phyloP scores from a whole-genome alignment of 148 eudicot genomes.

The Selenicereus undatus region DNA sequence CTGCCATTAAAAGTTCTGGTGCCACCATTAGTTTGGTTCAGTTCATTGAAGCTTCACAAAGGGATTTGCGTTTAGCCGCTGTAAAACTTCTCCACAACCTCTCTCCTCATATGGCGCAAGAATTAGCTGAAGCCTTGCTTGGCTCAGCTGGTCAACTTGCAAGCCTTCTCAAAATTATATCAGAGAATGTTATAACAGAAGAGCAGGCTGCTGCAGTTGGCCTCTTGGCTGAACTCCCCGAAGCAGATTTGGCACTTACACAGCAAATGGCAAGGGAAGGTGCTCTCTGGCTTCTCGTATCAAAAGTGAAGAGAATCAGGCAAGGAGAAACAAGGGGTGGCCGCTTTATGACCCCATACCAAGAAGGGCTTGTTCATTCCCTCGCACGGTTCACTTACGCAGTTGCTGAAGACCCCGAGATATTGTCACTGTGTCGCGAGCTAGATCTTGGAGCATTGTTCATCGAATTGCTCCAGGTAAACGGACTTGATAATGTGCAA shows the following conservation, averaged over 20 bases:
- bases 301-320: conserved; percentile 48
- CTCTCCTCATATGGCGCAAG: conserved; percentile 69
- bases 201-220: conserved; percentile 85
- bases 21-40: conserved; percentile 81
- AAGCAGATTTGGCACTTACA: conserved; percentile 57
- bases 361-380: conserved; percentile 76
- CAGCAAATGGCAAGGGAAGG: conserved; percentile 58
- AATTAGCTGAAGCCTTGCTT: conserved; percentile 62
- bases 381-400: conserved; percentile 69
- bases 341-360: conserved; percentile 66
- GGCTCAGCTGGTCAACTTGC: conserved; percentile 77
- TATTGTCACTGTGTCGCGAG: conserved; percentile 53
- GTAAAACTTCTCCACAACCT: conserved; percentile 74
- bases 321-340: conserved; percentile 66
- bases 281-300: conserved; percentile 48
- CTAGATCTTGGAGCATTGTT: conserved; percentile 51
- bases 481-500: conserved; percentile 74
- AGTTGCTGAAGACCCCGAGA: conserved; percentile 52
- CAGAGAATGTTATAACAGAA: conserved; percentile 53
- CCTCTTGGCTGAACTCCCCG: conserved; percentile 76
- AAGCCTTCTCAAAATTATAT: conserved; percentile 52
- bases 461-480: conserved; percentile 60
- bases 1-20: conserved; percentile 89
- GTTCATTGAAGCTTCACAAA: conserved; percentile 72
- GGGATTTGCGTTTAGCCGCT: conserved; percentile 60